Conservation (phyloP, 345 rosid genomes). For the Reutealis trisperma region DNA sequence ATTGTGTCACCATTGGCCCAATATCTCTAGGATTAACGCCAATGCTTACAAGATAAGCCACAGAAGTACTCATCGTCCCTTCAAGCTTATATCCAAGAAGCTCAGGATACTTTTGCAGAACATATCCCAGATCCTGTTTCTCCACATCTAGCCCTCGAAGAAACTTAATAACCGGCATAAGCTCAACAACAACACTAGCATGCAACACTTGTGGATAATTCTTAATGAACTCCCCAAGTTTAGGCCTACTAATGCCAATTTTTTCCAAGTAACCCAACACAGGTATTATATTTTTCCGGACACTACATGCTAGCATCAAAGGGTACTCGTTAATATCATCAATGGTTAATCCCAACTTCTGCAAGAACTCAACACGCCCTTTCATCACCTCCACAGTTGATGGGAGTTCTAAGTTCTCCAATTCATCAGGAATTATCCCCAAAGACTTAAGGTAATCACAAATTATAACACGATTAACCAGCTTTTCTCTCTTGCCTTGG, state of each 20-base stretch:
- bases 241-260: constrained; percentile 65
- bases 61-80: constrained; percentile 91
- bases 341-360: constrained; percentile 66
- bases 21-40: constrained; percentile 92
- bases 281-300: constrained; percentile 88
- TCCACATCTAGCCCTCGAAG: constrained; percentile 93
- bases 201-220: constrained; percentile 81
- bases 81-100: constrained; percentile 91
- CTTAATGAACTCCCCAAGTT: constrained; percentile 80
- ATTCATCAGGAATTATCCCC: constrained; percentile 87
- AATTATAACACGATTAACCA: constrained; percentile 86
- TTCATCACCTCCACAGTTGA: constrained; percentile 90
- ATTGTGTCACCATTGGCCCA: constrained; percentile 94
- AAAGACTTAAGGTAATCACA: constrained; percentile 79
- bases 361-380: constrained; percentile 83
- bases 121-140: constrained; percentile 78
- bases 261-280: constrained; percentile 85
- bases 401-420: constrained; percentile 75
- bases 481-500: constrained; percentile 83
- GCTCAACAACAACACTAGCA: constrained; percentile 87
- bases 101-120: constrained; percentile 84
- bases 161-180: constrained; percentile 82
- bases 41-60: constrained; percentile 85
- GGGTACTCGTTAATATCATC: constrained; percentile 91
- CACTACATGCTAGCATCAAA: constrained; percentile 76